A percentile compares a stretch with the other conserved stretches of the same genome.
Conservation (phyloP, 805 yeast genomes). For the Spathaspora gorwiae region DNA sequence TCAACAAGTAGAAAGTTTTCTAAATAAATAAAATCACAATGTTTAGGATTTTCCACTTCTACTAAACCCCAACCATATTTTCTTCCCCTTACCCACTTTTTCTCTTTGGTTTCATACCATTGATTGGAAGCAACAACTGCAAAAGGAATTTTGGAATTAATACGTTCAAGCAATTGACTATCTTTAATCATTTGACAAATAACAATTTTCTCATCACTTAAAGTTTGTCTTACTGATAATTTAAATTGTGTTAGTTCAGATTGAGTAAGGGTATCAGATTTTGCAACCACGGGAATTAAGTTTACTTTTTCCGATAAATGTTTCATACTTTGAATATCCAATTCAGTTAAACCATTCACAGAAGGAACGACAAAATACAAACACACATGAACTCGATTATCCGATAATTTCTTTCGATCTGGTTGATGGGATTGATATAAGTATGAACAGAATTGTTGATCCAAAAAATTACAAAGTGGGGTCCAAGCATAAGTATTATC, state of each 20-base stretch:
- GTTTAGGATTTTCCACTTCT: conserved; percentile 71
- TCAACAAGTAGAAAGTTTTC: conserved; percentile 62
- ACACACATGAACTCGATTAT: conserved; percentile 79
- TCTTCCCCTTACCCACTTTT: conserved; percentile 63
- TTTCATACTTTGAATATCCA: conserved; percentile 35
- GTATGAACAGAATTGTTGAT: conserved; percentile 68
- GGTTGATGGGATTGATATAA: conserved; percentile 61
- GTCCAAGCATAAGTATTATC: conserved; percentile 40
- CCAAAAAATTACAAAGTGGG: conserved; percentile 62
- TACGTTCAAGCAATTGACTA: conserved; percentile 25
- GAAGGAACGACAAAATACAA: conserved; percentile 76
- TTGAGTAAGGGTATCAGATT: conserved; percentile 29
- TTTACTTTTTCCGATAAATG: conserved; percentile 29
- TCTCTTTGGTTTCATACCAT: conserved; percentile 12
- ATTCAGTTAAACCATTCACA: conserved; percentile 42
- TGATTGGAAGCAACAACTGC: conserved; percentile 66
- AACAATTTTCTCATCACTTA: conserved; percentile 21
- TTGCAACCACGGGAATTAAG: conserved; percentile 36
- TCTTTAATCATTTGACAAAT: conserved; percentile 29
- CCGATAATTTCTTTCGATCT: conserved; percentile 32
- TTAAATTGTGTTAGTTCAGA: conserved; percentile 25
- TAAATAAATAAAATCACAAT: conserved; percentile 71
- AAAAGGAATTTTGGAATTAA: conserved; percentile 55
- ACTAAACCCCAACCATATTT: conserved; percentile 82
- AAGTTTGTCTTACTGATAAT: conserved; percentile 16